phyloP scores from a whole-genome alignment of 805 yeast species.

The Metschnikowia gelsemii region DNA sequence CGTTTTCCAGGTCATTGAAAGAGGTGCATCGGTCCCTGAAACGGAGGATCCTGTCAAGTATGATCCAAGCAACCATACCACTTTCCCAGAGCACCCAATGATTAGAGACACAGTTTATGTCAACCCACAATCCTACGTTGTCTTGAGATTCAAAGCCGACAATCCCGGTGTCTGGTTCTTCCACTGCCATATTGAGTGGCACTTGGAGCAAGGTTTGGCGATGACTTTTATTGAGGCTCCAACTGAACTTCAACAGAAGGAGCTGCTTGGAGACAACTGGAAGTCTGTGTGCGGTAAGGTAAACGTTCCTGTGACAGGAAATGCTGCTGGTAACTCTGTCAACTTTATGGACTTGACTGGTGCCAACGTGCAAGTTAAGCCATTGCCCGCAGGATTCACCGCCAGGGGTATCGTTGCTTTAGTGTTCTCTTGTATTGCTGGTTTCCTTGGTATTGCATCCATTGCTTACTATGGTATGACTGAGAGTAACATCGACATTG shows the following conservation, averaged over 20 bases:
- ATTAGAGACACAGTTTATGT: slow-evolving; percentile 79
- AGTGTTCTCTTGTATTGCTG: slow-evolving; percentile 86
- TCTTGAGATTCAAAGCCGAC: slow-evolving; percentile 82
- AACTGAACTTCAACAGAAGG: slow-evolving; percentile 45
- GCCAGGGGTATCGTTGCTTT: slow-evolving; percentile 93
- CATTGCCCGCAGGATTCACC: slow-evolving; percentile 87
- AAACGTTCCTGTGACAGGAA: slow-evolving; percentile 61
- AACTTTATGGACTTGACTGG: slow-evolving; percentile 70
- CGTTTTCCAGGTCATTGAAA: slow-evolving; percentile 75
- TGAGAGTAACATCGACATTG: slow-evolving; percentile 66
- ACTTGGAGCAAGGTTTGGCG: slow-evolving; percentile 91
- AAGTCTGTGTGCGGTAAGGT: slow-evolving; percentile 56
- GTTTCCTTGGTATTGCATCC: slow-evolving; percentile 73
- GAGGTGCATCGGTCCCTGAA: slow-evolving; percentile 62
- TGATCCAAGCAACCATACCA: slow-evolving; percentile 45
- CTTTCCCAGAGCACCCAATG: slow-evolving; percentile 74
- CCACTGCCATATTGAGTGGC: slow-evolving; percentile 99
- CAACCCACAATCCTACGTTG: slow-evolving; percentile 81
- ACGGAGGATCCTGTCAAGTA: slow-evolving; percentile 55
- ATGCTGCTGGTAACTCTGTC: slow-evolving; percentile 81
- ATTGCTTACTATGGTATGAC: slow-evolving; percentile 84
- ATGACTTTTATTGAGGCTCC: slow-evolving; percentile 84
- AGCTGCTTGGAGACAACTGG: slow-evolving; percentile 63
- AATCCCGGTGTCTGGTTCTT: slow-evolving; percentile 99
- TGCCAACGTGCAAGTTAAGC: slow-evolving; percentile 63